phyloP scores from a whole-genome alignment of 768 basidiomycete genomes.

The Auriscalpium vulgare region DNA sequence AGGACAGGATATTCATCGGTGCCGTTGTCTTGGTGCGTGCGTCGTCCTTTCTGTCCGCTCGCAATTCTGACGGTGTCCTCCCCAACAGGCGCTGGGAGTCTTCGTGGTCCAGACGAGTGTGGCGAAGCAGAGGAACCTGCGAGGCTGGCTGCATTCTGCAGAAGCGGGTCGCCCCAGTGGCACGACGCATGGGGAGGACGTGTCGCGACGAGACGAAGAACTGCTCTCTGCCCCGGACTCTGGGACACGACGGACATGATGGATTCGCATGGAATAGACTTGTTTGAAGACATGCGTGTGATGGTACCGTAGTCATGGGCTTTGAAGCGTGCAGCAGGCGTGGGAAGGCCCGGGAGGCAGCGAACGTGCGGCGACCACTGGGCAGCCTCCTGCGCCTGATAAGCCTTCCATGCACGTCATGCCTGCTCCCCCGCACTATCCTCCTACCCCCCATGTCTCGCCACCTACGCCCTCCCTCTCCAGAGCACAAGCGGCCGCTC shows the following conservation, averaged over 20 bases:
- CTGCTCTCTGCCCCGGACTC: neutral
- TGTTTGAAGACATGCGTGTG: too few relatives aligned
- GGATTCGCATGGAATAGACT: too few relatives aligned
- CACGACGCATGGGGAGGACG: neutral
- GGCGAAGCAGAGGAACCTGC: neutral
- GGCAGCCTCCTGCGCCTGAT: too few relatives aligned
- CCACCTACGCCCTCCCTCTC: too few relatives aligned
- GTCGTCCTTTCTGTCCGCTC: neutral
- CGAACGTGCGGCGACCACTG: too few relatives aligned
- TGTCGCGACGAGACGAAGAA: neutral
- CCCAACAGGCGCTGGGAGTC: neutral
- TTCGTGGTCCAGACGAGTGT: neutral
- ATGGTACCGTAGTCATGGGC: too few relatives aligned
- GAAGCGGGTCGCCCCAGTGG: neutral
- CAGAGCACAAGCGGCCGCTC: too few relatives aligned
- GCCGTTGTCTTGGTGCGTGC: conserved; percentile 41
- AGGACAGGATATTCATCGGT: conserved; percentile 53
- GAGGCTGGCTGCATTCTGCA: neutral
- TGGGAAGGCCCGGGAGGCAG: too few relatives aligned
- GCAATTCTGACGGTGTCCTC: neutral
- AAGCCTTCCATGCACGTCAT: too few relatives aligned
- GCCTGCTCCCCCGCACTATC: too few relatives aligned
- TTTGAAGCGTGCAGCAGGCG: too few relatives aligned
- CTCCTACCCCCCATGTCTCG: too few relatives aligned
- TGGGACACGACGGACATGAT: neutral